Percentiles rank a stretch among this genome's conserved stretches.
phyloP scores from a whole-genome alignment of 768 basidiomycete genomes.

The Pulveroboletus ravenelii region DNA sequence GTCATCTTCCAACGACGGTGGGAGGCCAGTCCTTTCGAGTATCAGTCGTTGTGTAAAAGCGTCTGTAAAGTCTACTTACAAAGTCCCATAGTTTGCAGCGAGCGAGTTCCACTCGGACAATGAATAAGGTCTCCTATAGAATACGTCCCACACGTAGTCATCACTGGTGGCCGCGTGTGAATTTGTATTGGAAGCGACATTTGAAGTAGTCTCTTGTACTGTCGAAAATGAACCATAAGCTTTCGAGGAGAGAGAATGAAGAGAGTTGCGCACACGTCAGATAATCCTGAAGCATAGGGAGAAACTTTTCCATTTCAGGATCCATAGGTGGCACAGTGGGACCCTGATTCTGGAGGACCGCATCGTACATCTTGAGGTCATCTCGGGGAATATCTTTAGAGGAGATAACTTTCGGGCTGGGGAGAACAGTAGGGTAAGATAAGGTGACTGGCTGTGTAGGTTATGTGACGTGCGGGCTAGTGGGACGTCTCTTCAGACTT shows the following conservation, averaged over 20 bases:
- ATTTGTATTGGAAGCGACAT: neutral
- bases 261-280: conserved; percentile 44
- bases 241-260: neutral
- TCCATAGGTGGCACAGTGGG: conserved; percentile 35
- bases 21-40: conserved; percentile 55
- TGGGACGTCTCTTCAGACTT: conserved; percentile 27
- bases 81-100: conserved; percentile 53
- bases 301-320: conserved; percentile 69
- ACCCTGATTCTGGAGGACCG: conserved; percentile 44
- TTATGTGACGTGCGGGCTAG: conserved; percentile 38
- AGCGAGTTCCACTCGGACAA: conserved; percentile 56
- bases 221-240: neutral
- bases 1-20: conserved; percentile 48
- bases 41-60: neutral
- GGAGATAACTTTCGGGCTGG: conserved; percentile 54
- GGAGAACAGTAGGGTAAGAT: neutral
- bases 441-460: neutral
- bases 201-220: conserved; percentile 27
- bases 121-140: conserved; percentile 64
- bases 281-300: conserved; percentile 75
- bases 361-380: conserved; percentile 70
- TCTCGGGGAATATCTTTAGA: conserved; percentile 42
- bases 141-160: conserved; percentile 84
- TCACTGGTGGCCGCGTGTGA: conserved; percentile 20
- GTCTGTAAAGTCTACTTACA: conserved; percentile 40